Evolutionary conservation across 2,329 filamentous ascomycete species (phyloP).

Genomic region (Aotearoamyces nothofagi): DNA sequence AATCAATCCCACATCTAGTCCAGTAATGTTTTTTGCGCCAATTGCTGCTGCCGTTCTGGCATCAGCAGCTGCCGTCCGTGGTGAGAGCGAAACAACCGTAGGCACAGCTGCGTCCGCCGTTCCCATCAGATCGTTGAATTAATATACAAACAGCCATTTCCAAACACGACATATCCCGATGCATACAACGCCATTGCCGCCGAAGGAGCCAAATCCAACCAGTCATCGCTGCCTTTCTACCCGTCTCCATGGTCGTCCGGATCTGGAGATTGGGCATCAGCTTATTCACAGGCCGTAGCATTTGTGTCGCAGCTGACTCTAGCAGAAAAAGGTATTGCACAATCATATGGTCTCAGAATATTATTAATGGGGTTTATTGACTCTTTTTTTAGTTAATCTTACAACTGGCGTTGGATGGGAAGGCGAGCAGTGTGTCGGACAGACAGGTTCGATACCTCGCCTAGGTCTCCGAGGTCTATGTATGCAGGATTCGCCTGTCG

Average conservation of each 20-base stretch:
- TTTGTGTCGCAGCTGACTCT: constrained; percentile 63
- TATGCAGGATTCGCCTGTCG: constrained; percentile 19
- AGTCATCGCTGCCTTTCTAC: constrained; percentile 12
- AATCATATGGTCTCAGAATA: constrained; percentile 1
- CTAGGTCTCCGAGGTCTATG: constrained; percentile 18
- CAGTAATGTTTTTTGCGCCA: no score
- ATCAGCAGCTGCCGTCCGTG: no score
- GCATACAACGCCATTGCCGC: no score
- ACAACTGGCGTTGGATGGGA: constrained; percentile 6
- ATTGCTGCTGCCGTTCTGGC: no score
- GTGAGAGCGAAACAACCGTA: no score
- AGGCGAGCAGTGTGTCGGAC: constrained; percentile 17
- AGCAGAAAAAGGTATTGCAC: constrained; percentile 59
- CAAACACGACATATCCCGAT: no score
- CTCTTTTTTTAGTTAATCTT: no score
- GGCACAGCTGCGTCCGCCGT: no score
- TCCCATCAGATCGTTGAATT: no score
- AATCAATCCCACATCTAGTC: no score
- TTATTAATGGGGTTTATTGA: background rate
- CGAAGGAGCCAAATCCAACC: background rate
- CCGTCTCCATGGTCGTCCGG: constrained; percentile 16
- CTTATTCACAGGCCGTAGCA: constrained; percentile 52
- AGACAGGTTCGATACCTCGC: constrained; percentile 15
- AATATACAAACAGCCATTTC: no score
- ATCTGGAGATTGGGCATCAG: constrained; percentile 43